Conservation (phyloP, 345 rosid genomes). For the Citrus trifoliata region DNA sequence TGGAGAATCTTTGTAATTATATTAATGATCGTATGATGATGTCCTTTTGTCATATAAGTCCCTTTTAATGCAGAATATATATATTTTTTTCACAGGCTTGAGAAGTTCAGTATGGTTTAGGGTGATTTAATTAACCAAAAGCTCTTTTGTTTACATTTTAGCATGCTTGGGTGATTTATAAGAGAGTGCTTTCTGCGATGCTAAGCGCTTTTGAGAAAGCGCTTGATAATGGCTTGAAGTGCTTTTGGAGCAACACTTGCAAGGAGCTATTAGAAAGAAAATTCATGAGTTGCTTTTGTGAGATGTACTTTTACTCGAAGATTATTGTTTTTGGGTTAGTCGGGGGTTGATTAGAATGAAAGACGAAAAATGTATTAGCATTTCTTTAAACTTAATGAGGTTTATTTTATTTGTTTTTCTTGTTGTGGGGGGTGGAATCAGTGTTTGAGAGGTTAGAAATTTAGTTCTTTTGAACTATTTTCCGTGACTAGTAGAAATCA, state of each 20-base stretch:
- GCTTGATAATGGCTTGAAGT: not conserved
- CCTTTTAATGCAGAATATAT: too few relatives aligned
- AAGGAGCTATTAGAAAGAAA: not conserved
- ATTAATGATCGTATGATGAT: too few relatives aligned
- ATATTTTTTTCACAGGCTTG: slow-evolving; percentile 26
- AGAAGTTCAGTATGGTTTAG: slow-evolving; percentile 44
- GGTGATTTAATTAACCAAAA: not conserved
- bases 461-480: not conserved
- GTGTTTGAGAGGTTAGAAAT: not conserved
- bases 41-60: too few relatives aligned
- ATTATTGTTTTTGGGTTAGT: not conserved
- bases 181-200: not conserved
- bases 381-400: not conserved
- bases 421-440: not conserved
- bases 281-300: not conserved
- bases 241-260: not conserved
- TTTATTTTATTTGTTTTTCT: too few relatives aligned
- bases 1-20: too few relatives aligned
- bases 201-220: not conserved
- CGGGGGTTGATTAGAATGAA: not conserved
- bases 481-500: not conserved
- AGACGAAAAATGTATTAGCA: not conserved
- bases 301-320: not conserved
- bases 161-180: not conserved
- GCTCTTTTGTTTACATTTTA: not conserved